Evolutionary conservation across 1,284 basidiomycete species (phyloP), one percentile per base, ranked within the genome.

Genomic region (Moesziomyces parantarcticus): DNA sequence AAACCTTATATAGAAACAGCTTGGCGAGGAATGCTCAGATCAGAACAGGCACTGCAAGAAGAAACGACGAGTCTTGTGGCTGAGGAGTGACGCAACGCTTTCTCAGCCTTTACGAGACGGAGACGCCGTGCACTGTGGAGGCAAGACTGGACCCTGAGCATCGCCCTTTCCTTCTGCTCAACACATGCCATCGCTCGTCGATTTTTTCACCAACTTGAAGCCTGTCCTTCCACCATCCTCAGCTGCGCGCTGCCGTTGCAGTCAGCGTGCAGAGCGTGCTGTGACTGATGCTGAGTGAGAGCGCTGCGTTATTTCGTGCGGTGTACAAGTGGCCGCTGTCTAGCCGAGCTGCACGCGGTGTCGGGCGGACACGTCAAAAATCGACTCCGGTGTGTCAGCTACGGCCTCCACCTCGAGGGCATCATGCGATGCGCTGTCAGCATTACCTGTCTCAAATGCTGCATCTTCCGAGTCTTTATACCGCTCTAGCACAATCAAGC

Each of bases 381-480:
- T 44, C 26, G 22, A 21, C 13, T 43, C 26, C 32, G 53, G 53
- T 62, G 53, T 62, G 60, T 62, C 60, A 62, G 60, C 60, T 47
- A 47, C 32, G 42, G 40, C 39, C 60, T 62, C 60, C 60, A 57
- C 60, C 42, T 62, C 40, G 36, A 8, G 14, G 14, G 36, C 16
- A 6, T 5, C 5, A 14, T 16, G 36, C 36, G 36, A 16, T 4
- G 16, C 3, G 36, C 36, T 16, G 18, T 39, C 36, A 39, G 36
- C 36, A 39, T 32, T 32, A 39, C 29, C 10, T 32, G 3, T 32
- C 29, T 13, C 5, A 10, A 1, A 10, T 3, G 29, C 3, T 13
- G 29, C 6, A 29, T 11, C 6, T 6, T 2, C 9, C 29, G 9
- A 29, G 5, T 8, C 29, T 32, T 13, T 13, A n/a, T n/a, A n/a